phyloP scores from a whole-genome alignment of 2,329 filamentous ascomycete genomes.

The Botrytis tulipae region DNA sequence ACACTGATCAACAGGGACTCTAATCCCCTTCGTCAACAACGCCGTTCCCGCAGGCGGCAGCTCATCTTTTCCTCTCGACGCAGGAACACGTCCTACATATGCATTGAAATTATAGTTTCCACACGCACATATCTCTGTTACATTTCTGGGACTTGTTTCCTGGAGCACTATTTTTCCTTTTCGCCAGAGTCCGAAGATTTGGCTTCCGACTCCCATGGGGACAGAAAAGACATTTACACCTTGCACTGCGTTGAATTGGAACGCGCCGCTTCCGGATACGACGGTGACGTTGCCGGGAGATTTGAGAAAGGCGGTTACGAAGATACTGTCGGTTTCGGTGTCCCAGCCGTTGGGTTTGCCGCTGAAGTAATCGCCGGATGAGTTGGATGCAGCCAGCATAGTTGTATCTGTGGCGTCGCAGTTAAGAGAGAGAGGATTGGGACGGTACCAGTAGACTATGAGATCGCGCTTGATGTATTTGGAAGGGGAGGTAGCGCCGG shows the following conservation, averaged over 20 bases:
- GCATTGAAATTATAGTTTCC: constrained; percentile 22
- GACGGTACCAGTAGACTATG: constrained; percentile 20
- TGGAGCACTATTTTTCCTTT: neutral
- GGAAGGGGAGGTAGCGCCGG: neutral
- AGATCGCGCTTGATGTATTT: neutral
- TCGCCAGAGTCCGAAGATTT: neutral
- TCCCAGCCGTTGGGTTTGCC: constrained; percentile 18
- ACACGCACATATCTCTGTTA: neutral
- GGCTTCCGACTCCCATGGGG: neutral
- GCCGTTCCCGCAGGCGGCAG: neutral
- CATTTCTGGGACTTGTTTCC: neutral
- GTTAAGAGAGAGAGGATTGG: neutral
- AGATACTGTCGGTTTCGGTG: constrained; percentile 10
- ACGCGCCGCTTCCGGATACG: neutral
- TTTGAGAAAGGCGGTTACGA: constrained; percentile 6
- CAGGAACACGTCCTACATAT: constrained; percentile 13
- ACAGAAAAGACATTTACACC: neutral
- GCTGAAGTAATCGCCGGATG: constrained; percentile 4
- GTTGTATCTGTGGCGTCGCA: constrained; percentile 18
- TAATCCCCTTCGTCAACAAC: neutral
- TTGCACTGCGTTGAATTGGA: neutral
- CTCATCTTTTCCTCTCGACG: neutral
- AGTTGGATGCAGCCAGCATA: constrained; percentile 7
- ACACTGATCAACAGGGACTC: neutral
- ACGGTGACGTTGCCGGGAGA: constrained; percentile 2